phyloP scores from a whole-genome alignment of 2,329 filamentous ascomycete genomes.

The Tolypocladium sp. region DNA sequence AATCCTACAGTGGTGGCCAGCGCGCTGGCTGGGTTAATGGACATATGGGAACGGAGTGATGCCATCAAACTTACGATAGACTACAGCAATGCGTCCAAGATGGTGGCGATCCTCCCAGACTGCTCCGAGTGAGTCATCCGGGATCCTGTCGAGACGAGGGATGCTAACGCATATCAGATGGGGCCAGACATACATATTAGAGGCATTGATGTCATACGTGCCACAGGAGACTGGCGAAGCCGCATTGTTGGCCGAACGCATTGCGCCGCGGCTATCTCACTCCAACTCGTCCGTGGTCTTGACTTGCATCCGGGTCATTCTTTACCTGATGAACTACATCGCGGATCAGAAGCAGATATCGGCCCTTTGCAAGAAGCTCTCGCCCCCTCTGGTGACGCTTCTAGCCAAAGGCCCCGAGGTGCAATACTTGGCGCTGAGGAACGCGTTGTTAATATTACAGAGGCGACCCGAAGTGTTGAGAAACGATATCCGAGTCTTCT shows the following conservation, averaged over 20 bases:
- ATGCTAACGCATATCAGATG: slow-evolving; percentile 47
- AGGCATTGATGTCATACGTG: slow-evolving; percentile 95
- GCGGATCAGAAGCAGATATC: slow-evolving; percentile 82
- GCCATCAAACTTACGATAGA: slow-evolving; percentile 97
- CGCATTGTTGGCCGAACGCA: slow-evolving; percentile 80
- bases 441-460: slow-evolving; percentile 89
- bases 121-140: slow-evolving; percentile 74
- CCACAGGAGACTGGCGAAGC: slow-evolving; percentile 87
- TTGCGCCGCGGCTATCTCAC: slow-evolving; percentile 90
- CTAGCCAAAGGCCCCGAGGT: slow-evolving; percentile 95
- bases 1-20: slow-evolving; percentile 97
- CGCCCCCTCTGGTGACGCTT: slow-evolving; percentile 86
- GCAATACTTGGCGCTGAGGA: slow-evolving; percentile 91
- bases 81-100: slow-evolving; percentile 94
- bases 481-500: slow-evolving; percentile 97
- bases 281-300: slow-evolving; percentile 95
- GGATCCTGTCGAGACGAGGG: neutral
- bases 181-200: slow-evolving; percentile 97
- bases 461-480: slow-evolving; percentile 84
- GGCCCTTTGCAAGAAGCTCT: slow-evolving; percentile 82
- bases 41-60: slow-evolving; percentile 97
- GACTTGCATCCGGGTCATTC: slow-evolving; percentile 89
- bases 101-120: slow-evolving; percentile 91
- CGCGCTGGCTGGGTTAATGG: slow-evolving; percentile 82
- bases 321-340: slow-evolving; percentile 99